These are phyloP conservation scores for Wickerhamomyces sp. DNA, from an alignment of 1,139 yeast species.

Conservation along the genomic window DNA sequence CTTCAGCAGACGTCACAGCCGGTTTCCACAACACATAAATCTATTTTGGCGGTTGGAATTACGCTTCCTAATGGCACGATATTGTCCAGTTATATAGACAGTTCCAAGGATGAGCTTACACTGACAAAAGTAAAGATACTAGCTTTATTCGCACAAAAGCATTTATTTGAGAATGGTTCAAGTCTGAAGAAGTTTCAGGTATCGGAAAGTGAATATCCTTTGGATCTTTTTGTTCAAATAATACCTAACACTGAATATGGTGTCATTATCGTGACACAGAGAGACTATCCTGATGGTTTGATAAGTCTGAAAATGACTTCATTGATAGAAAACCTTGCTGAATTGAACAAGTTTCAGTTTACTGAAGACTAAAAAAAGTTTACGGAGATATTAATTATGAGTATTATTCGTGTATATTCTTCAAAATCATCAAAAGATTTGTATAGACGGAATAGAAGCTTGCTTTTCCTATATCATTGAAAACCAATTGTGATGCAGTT, in stretches of 20 bases:
- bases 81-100: slow-evolving; percentile 11
- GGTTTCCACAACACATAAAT: slow-evolving; percentile 17
- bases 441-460: too few species aligned
- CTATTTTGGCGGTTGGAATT: slow-evolving; percentile 15
- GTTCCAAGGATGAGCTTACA: not conserved
- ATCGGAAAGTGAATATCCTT: slow-evolving; percentile 7
- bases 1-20: slow-evolving; percentile 16
- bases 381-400: not conserved
- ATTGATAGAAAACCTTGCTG: slow-evolving; percentile 13
- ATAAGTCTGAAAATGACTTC: slow-evolving; percentile 15
- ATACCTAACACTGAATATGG: slow-evolving; percentile 18
- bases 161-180: slow-evolving; percentile 2
- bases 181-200: slow-evolving; percentile 6
- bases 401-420: not conserved
- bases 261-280: slow-evolving; percentile 18
- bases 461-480: too few species aligned
- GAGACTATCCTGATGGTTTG: slow-evolving; percentile 20
- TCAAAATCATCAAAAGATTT: not conserved
- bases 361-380: slow-evolving; percentile 3
- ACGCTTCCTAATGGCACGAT: slow-evolving; percentile 19
- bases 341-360: slow-evolving; percentile 18
- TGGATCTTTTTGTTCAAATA: slow-evolving; percentile 12
- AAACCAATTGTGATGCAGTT: too few species aligned
- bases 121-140: slow-evolving; percentile 18
- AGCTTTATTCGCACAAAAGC: slow-evolving; percentile 14